A percentile compares a stretch with the other conserved stretches of the same genome.
Conservation (phyloP, 257 asterid genomes). For the Cruciata laevipes region DNA sequence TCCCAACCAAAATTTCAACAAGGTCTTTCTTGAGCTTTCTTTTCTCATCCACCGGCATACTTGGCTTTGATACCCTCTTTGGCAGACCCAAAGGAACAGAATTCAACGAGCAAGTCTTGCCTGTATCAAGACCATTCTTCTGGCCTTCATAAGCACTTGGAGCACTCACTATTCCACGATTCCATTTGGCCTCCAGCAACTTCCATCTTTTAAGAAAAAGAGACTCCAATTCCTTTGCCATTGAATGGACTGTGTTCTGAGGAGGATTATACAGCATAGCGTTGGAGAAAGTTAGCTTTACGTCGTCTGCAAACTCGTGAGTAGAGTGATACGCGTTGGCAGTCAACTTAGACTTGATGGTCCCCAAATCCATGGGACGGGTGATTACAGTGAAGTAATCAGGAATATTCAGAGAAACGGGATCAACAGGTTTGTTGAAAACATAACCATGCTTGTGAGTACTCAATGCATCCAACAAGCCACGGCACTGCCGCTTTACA, state of each 20-base stretch:
- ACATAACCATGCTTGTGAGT: constrained; percentile 31
- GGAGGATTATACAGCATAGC: constrained; percentile 72
- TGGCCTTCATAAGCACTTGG: constrained; percentile 17
- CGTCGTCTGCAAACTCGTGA: constrained; percentile 67
- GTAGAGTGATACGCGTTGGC: constrained; percentile 37
- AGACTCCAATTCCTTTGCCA: constrained; percentile 41
- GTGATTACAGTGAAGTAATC: constrained; percentile 55
- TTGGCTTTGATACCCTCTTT: constrained; percentile 23
- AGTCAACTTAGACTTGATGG: constrained; percentile 49
- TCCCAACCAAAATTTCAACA: constrained; percentile 27
- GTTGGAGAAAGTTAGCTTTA: constrained; percentile 64
- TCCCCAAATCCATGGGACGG: constrained; percentile 86
- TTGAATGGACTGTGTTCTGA: constrained; percentile 30
- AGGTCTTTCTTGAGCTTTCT: constrained; percentile 32
- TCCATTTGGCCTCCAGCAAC: constrained; percentile 37
- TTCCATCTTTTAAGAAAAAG: constrained; percentile 53
- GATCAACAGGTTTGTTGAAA: constrained; percentile 72
- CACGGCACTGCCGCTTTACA: constrained; percentile 42
- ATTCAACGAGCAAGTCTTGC: constrained; percentile 13
- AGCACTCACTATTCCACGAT: constrained; percentile 18
- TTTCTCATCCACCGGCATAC: constrained; percentile 30
- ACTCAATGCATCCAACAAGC: constrained; percentile 43
- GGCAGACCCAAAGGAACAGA: constrained; percentile 17
- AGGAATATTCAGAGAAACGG: constrained; percentile 55
- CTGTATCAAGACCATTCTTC: constrained; percentile 21